Evolutionary conservation across 148 eudicot species (phyloP), one percentile per base, ranked within the genome.

Genomic region (Chenopodium album): DNA sequence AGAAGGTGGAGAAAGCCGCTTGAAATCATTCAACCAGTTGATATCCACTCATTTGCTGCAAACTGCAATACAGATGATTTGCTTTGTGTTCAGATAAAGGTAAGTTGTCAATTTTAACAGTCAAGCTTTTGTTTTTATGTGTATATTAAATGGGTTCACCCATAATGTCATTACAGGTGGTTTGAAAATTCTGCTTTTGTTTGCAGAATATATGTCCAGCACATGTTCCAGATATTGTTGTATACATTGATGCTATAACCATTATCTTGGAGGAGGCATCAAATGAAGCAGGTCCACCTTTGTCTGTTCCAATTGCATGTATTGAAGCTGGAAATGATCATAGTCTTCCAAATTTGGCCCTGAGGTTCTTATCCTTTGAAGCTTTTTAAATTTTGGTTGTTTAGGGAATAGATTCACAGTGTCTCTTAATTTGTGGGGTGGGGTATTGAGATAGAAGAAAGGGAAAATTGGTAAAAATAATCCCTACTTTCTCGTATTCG

Each of bases 51-150:
- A 32, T 92, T 90, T 88, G 88, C 97, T 73, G 89, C 97, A 70
- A 91, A 94, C 78, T 94, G 99, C 87, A 92, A 94, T 87, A 88
- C 99, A 65, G 98, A 96, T 85, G 97, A 96, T 86, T 87, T 96
- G 83, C 97, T 96, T 65, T 96, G 98, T 87, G 98, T 96, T 80
- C 97, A 92, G 84, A 91, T 96, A 84, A 96, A 96, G 97, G 99
- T 90, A 72, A 37, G 83, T 13, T 52, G 31, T 84, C 47, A 19
- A 20, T 70, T 66, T 60, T 62, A 66, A 20, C 75, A 31, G 16
- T 77, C 78, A 63, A 77, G 77, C 71, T 68, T 60, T n/a, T 74
- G 48, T 41, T 13, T 76, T 72, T n/a, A 67, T 41, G 37, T 78
- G 44, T 48, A 16, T 78, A 41, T 46, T 41, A 56, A 44, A 44